Conservation (phyloP, 2,329 filamentous ascomycete genomes). For the Raffaelea arxii region DNA sequence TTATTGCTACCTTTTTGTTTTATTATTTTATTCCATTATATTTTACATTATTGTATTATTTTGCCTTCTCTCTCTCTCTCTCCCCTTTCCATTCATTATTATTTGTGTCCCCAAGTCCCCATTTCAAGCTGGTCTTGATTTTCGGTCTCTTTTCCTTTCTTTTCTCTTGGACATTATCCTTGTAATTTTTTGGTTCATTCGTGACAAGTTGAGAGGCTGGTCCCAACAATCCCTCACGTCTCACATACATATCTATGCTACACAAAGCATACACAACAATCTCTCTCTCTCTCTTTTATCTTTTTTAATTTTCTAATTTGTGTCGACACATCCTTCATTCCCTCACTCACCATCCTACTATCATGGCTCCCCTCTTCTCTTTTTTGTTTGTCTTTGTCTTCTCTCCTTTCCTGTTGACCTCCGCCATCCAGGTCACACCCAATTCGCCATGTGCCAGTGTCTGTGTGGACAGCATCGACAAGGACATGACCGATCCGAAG, state of each 20-base stretch:
- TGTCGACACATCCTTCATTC: too few species aligned
- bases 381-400: neutral
- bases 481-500: constrained; percentile 34
- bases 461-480: constrained; percentile 32
- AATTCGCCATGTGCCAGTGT: constrained; percentile 44
- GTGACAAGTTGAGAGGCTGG: too few species aligned
- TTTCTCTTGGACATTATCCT: too few species aligned
- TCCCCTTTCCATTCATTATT: neutral
- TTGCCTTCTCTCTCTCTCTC: neutral
- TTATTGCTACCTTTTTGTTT: neutral
- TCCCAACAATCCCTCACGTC: too few species aligned
- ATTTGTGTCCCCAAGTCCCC: neutral
- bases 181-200: too few species aligned
- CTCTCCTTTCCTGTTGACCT: constrained; percentile 15
- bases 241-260: too few species aligned
- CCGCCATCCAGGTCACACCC: constrained; percentile 39
- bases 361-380: neutral
- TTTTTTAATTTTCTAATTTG: neutral
- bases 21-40: neutral
- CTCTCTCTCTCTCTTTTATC: too few species aligned
- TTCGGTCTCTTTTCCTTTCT: neutral
- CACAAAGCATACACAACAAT: too few species aligned
- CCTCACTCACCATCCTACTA: too few species aligned
- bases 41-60: neutral
- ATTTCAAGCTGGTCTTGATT: neutral